Evolutionary conservation across 1,284 basidiomycete genomes (phyloP).

Genomic region (Trichosporon sp.): DNA sequence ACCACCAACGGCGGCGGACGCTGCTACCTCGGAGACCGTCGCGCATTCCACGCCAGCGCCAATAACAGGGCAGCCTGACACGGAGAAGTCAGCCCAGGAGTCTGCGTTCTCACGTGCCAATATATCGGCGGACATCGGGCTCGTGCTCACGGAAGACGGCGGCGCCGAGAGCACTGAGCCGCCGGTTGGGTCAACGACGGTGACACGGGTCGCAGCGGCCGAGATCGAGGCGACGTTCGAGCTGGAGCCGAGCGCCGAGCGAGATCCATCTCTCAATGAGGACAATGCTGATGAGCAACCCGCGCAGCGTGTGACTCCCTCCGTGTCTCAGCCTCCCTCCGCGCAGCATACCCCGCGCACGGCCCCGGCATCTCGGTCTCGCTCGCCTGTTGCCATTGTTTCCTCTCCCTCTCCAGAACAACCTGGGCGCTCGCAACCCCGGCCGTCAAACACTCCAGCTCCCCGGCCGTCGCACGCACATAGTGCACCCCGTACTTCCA

Average conservation of each 20-base stretch:
- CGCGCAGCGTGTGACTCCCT: not conserved
- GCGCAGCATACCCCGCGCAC: constrained; percentile 7
- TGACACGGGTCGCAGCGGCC: not conserved
- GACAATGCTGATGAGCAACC: not conserved
- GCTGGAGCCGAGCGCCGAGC: not conserved
- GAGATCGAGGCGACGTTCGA: not conserved
- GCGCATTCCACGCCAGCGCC: not conserved
- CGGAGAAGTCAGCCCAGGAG: not conserved
- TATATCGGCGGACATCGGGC: not conserved
- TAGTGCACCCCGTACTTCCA: not conserved
- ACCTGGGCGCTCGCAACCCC: not conserved
- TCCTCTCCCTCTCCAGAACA: not conserved
- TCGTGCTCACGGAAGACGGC: not conserved
- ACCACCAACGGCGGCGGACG: too few species aligned
- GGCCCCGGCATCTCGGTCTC: not conserved
- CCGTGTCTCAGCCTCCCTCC: not conserved
- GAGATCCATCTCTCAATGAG: not conserved
- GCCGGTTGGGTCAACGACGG: too few species aligned
- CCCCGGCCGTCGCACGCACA: not conserved
- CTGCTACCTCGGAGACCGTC: not conserved
- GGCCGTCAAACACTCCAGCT: too few species aligned
- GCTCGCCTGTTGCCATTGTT: not conserved
- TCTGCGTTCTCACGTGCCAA: not conserved
- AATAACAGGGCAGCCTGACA: not conserved
- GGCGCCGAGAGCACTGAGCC: not conserved